These are phyloP conservation scores for Tolypocladium endophyticum DNA, from an alignment of 2,329 filamentous ascomycete species.

Conservation along the genomic window DNA sequence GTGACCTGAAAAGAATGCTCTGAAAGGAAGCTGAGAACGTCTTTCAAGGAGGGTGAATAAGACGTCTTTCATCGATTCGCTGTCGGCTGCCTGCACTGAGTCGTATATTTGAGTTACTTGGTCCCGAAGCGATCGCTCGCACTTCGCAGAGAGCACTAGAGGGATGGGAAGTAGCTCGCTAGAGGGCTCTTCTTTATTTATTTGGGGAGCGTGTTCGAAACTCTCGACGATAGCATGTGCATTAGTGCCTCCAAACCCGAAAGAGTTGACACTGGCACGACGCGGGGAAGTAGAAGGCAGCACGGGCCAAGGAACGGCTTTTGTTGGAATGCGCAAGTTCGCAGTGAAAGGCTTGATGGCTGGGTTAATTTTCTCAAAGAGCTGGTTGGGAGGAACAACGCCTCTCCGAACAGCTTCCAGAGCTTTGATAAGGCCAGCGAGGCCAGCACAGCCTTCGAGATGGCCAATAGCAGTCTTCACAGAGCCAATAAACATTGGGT, in stretches of 20 bases:
- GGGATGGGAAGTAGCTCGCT: background rate
- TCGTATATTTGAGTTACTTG: background rate
- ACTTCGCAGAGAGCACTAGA: background rate
- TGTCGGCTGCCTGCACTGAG: background rate
- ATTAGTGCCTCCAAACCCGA: constrained; percentile 40
- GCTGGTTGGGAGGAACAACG: constrained; percentile 18
- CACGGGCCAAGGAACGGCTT: constrained; percentile 11
- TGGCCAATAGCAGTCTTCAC: constrained; percentile 18
- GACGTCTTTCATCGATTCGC: background rate
- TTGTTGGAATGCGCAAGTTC: constrained; percentile 10
- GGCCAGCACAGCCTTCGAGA: constrained; percentile 12
- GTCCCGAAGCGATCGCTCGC: background rate
- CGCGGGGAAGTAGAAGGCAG: constrained; percentile 8
- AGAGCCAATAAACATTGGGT: constrained; percentile 10
- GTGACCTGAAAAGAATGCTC: background rate
- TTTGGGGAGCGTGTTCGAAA: background rate
- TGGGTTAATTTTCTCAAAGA: constrained; percentile 17
- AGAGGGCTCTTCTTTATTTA: no score
- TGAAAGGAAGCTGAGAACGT: background rate
- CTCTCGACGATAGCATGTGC: constrained; percentile 28
- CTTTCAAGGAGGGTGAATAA: background rate
- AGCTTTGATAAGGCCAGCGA: constrained; percentile 12
- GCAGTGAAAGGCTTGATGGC: constrained; percentile 13
- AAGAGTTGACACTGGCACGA: constrained; percentile 34
- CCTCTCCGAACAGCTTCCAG: constrained; percentile 7